A percentile compares a stretch with the other conserved stretches of the same genome.
Conservation (phyloP, 768 basidiomycete species). For the Cystobasidium tubakii region DNA sequence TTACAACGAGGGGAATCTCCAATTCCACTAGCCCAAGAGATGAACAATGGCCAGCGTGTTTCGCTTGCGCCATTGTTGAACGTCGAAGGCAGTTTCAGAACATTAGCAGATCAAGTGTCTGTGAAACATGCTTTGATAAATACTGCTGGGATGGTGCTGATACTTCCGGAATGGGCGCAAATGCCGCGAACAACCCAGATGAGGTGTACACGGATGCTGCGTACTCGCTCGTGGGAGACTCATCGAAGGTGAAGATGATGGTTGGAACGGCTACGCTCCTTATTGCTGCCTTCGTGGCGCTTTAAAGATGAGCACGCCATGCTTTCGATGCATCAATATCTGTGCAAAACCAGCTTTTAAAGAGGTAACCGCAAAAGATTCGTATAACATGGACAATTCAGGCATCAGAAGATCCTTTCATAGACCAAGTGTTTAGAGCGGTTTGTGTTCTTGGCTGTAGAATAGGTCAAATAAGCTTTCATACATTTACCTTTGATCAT, state of each 20-base stretch:
- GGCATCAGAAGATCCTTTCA: no score
- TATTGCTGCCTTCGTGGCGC: not conserved
- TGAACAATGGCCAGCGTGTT: slow-evolving; percentile 59
- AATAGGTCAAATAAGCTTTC: no score
- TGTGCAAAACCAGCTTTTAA: no score
- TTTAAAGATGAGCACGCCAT: no score
- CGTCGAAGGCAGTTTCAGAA: slow-evolving; percentile 49
- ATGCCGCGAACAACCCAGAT: slow-evolving; percentile 2
- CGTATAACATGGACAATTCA: no score
- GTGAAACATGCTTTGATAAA: slow-evolving; percentile 16
- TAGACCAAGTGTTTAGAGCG: no score
- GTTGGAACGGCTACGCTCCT: not conserved
- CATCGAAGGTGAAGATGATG: not conserved
- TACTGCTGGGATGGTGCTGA: slow-evolving; percentile 27
- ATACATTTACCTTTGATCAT: no score
- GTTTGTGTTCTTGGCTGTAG: no score
- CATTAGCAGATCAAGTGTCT: not conserved
- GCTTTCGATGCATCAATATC: no score
- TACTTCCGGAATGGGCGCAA: not conserved
- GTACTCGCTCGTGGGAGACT: not conserved
- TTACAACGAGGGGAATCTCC: slow-evolving; percentile 59
- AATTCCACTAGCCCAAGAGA: slow-evolving; percentile 60
- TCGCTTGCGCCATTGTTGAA: slow-evolving; percentile 65
- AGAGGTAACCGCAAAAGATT: no score
- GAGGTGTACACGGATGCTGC: slow-evolving; percentile 1